Conservation (phyloP, 352 stramenopile species). For the Pythium phragmiticola region DNA sequence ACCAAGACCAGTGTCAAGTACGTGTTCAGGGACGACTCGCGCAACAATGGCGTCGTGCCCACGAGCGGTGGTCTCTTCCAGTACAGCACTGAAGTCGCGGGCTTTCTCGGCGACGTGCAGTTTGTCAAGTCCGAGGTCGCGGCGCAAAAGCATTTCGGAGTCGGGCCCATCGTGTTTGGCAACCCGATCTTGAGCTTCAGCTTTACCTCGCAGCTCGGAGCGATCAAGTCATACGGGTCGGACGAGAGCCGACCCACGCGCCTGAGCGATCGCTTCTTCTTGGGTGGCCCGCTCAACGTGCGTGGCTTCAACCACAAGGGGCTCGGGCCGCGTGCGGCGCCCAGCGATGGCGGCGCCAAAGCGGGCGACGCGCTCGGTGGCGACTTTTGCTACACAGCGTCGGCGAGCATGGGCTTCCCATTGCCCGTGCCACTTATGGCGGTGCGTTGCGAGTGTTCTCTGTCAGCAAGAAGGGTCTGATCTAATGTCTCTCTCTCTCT, state of each 20-base stretch:
- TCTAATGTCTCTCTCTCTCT: neutral
- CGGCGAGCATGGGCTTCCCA: slow-evolving; percentile 84
- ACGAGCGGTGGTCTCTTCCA: slow-evolving; percentile 88
- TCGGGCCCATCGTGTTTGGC: slow-evolving; percentile 65
- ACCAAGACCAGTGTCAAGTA: slow-evolving; percentile 93
- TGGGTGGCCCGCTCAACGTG: slow-evolving; percentile 87
- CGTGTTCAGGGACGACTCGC: slow-evolving; percentile 89
- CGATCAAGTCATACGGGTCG: slow-evolving; percentile 75
- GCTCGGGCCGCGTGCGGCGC: slow-evolving; percentile 83
- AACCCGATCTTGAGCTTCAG: slow-evolving; percentile 82
- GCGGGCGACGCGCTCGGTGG: slow-evolving; percentile 86
- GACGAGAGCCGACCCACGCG: slow-evolving; percentile 75
- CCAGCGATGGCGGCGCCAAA: slow-evolving; percentile 80
- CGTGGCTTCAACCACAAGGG: slow-evolving; percentile 92
- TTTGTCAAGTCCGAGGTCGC: slow-evolving; percentile 88
- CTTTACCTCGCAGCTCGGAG: slow-evolving; percentile 72
- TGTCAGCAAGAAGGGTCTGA: neutral
- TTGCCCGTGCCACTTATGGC: slow-evolving; percentile 80
- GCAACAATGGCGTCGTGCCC: slow-evolving; percentile 86
- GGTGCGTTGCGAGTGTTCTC: slow-evolving; percentile 38
- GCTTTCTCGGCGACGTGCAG: slow-evolving; percentile 84
- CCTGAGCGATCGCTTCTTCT: slow-evolving; percentile 91
- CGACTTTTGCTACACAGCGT: slow-evolving; percentile 87
- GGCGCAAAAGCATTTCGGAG: slow-evolving; percentile 76
- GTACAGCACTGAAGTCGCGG: slow-evolving; percentile 85